Conservation (phyloP, 768 basidiomycete species). For the Lentinus brumalis region DNA sequence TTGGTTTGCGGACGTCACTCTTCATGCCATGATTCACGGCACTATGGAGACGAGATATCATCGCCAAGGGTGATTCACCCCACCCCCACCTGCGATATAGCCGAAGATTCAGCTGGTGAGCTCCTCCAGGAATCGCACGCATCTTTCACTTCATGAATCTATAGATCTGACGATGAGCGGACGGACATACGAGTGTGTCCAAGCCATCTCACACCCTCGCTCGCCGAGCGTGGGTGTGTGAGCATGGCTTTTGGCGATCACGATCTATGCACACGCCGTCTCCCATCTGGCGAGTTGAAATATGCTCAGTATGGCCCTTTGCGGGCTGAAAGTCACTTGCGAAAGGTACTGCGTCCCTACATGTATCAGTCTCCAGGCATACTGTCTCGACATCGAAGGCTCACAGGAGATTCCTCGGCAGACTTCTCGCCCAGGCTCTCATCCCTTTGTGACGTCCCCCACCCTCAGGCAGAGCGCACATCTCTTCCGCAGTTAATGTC, state of each 20-base stretch:
- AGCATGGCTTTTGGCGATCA: not conserved
- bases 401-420: not conserved
- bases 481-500: constrained; percentile 2
- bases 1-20: not conserved
- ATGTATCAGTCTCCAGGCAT: not conserved
- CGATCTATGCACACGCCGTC: not conserved
- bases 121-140: not conserved
- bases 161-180: not conserved
- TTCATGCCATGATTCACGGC: not conserved
- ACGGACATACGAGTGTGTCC: no score
- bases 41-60: not conserved
- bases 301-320: not conserved
- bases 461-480: not conserved
- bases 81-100: not conserved
- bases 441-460: not conserved
- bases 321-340: not conserved
- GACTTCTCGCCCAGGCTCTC: not conserved
- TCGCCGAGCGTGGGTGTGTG: not conserved
- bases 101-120: not conserved
- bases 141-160: not conserved
- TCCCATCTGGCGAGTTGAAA: not conserved
- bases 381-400: not conserved
- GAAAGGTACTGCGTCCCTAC: not conserved
- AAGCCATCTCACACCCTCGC: no score
- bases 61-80: not conserved